A percentile compares a stretch with the other conserved stretches of the same genome.
These are phyloP conservation scores for Arthrobotrys iridis DNA, from an alignment of 2,329 filamentous ascomycete species.

Conservation along the genomic window DNA sequence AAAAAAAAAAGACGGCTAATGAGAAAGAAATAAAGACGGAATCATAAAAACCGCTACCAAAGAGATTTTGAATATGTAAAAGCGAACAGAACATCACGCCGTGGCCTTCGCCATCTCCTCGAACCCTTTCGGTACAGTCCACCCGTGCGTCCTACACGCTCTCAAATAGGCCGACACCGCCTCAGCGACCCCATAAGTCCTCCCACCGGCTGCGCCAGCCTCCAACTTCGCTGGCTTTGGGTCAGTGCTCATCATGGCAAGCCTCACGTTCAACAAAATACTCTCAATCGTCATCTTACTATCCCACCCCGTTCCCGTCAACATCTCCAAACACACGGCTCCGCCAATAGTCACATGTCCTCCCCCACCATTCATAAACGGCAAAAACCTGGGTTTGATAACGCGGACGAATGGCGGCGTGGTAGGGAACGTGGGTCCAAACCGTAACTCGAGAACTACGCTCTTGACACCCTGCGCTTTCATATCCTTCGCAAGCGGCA, in stretches of 20 bases:
- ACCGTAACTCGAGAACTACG: slow-evolving; percentile 83
- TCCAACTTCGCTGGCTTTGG: slow-evolving; percentile 73
- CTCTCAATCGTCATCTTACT: slow-evolving; percentile 78
- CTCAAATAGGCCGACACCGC: slow-evolving; percentile 78
- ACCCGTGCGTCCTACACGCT: slow-evolving; percentile 75
- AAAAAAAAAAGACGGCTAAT: not conserved
- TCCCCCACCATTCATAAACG: slow-evolving; percentile 77
- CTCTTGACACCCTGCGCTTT: slow-evolving; percentile 70
- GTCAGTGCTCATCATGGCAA: slow-evolving; percentile 76
- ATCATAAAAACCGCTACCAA: not conserved
- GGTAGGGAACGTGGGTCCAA: slow-evolving; percentile 78
- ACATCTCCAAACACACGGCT: slow-evolving; percentile 75
- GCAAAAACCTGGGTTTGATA: slow-evolving; percentile 79
- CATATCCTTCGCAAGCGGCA: slow-evolving; percentile 81
- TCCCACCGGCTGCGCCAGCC: slow-evolving; percentile 54
- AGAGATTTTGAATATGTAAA: slow-evolving; percentile 53
- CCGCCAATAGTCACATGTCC: slow-evolving; percentile 87
- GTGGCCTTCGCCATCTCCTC: slow-evolving; percentile 47
- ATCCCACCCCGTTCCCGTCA: slow-evolving; percentile 85
- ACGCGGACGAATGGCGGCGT: slow-evolving; percentile 86
- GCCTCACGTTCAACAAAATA: slow-evolving; percentile 80
- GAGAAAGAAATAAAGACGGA: not conserved
- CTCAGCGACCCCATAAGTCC: slow-evolving; percentile 73
- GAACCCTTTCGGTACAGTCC: slow-evolving; percentile 75
- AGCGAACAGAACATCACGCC: slow-evolving; percentile 61